Percentiles rank a stretch among this genome's conserved stretches.
These are phyloP conservation scores for Xerocomellus dryophilus DNA, from an alignment of 768 basidiomycete genomes.

Conservation along the genomic window DNA sequence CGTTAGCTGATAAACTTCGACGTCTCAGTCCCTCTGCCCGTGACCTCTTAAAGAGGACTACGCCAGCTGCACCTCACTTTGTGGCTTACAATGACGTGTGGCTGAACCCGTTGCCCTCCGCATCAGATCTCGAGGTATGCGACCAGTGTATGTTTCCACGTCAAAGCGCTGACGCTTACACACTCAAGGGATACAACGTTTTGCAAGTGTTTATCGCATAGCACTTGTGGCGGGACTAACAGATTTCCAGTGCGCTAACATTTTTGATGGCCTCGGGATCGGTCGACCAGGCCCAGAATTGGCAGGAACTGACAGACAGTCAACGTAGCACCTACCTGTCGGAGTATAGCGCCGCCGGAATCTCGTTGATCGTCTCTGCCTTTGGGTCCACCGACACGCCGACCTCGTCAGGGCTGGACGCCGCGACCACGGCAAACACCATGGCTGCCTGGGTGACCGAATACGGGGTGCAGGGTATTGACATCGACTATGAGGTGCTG, in stretches of 20 bases:
- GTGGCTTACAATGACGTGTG: constrained; percentile 41
- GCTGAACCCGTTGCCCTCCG: constrained; percentile 43
- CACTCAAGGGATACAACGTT: constrained; percentile 32
- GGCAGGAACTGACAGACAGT: constrained; percentile 37
- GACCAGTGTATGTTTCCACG: not conserved
- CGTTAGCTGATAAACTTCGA: constrained; percentile 24
- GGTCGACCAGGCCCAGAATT: constrained; percentile 45
- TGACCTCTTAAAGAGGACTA: constrained; percentile 19
- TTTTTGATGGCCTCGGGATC: constrained; percentile 43
- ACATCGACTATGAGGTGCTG: constrained; percentile 50
- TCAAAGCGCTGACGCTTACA: not conserved
- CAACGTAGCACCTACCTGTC: constrained; percentile 42
- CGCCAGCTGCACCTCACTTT: constrained; percentile 49
- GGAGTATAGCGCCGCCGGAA: constrained; percentile 51
- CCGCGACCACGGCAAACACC: constrained; percentile 39
- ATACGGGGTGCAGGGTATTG: constrained; percentile 48
- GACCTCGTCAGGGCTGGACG: constrained; percentile 40
- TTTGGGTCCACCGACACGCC: constrained; percentile 47
- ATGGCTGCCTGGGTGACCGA: constrained; percentile 47
- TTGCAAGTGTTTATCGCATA: constrained; percentile 22
- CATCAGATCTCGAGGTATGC: constrained; percentile 43
- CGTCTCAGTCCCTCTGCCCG: constrained; percentile 22
- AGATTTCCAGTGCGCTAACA: constrained; percentile 33
- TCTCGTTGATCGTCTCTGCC: constrained; percentile 54
- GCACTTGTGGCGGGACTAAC: not conserved